These are phyloP conservation scores for Fraxinus albicans DNA, from an alignment of 305 asterid species.

Conservation along the genomic window DNA sequence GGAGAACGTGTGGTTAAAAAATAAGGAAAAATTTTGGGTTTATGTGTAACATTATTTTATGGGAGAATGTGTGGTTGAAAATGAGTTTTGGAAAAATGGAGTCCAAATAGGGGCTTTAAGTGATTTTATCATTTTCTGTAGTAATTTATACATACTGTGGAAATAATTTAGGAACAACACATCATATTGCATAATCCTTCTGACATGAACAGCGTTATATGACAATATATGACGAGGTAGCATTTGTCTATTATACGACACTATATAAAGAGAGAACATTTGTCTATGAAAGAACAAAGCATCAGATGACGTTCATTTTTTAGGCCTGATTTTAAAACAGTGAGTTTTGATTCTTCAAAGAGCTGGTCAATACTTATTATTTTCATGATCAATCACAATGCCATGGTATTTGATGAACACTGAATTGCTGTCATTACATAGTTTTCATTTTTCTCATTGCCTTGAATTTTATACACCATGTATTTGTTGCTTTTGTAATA, in stretches of 20 bases:
- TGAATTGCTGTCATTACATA: neutral
- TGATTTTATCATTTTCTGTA: neutral
- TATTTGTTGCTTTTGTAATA: conserved; percentile 31
- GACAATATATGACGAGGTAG: neutral
- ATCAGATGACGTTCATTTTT: neutral
- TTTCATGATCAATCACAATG: neutral
- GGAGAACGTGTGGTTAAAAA: neutral
- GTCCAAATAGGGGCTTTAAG: neutral
- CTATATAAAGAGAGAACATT: neutral
- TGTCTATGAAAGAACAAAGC: neutral
- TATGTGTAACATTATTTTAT: neutral
- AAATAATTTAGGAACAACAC: neutral
- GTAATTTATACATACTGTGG: neutral
- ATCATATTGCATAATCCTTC: neutral
- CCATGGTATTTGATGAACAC: neutral
- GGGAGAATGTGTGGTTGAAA: neutral
- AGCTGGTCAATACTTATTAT: neutral
- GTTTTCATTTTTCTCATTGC: neutral
- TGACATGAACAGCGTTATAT: neutral
- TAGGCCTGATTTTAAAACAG: neutral
- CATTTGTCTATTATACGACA: neutral
- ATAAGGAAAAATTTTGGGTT: neutral
- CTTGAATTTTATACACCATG: conserved; percentile 5
- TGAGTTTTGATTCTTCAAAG: conserved; percentile 1
- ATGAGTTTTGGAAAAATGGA: neutral